Conservation (phyloP, 495 filamentous ascomycete species). For the Cairneyella variabilis region DNA sequence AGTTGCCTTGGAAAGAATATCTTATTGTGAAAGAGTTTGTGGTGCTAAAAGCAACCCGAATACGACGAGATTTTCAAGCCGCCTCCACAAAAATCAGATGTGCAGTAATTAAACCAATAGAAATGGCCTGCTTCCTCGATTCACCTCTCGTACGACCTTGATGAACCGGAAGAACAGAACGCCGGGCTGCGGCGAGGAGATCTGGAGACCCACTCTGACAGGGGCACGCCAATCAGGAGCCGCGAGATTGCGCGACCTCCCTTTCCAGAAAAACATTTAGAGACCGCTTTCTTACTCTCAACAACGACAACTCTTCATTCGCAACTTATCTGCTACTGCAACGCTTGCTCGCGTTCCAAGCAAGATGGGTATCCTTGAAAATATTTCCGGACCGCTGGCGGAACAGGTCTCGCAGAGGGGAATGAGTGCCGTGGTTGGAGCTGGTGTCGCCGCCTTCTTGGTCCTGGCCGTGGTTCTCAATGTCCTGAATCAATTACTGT, state of each 20-base stretch:
- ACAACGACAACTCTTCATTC: not conserved
- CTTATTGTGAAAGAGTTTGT: too few species aligned
- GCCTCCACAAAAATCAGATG: not conserved
- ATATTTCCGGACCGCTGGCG: slow-evolving; percentile 38
- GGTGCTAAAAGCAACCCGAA: slow-evolving; percentile 1
- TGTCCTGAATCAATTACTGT: slow-evolving; percentile 63
- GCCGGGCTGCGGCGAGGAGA: too few species aligned
- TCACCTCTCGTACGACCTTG: slow-evolving; percentile 2
- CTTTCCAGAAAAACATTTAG: slow-evolving; percentile 12
- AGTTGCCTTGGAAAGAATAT: too few species aligned
- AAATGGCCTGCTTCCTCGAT: not conserved
- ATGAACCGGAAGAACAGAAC: not conserved
- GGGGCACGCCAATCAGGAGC: slow-evolving; percentile 10
- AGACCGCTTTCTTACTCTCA: not conserved
- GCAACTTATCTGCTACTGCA: not conserved
- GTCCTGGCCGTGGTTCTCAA: slow-evolving; percentile 59
- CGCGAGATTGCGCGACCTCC: slow-evolving; percentile 4
- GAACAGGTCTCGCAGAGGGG: slow-evolving; percentile 42
- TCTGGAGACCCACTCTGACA: not conserved
- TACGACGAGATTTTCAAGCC: not conserved
- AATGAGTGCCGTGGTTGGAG: slow-evolving; percentile 33
- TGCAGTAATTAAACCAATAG: not conserved
- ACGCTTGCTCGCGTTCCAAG: not conserved
- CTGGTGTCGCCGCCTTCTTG: slow-evolving; percentile 35
- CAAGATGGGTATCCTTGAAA: slow-evolving; percentile 49